Base-by-base conservation (phyloP, 345 rosid species). In the Salix udensis region DNA sequence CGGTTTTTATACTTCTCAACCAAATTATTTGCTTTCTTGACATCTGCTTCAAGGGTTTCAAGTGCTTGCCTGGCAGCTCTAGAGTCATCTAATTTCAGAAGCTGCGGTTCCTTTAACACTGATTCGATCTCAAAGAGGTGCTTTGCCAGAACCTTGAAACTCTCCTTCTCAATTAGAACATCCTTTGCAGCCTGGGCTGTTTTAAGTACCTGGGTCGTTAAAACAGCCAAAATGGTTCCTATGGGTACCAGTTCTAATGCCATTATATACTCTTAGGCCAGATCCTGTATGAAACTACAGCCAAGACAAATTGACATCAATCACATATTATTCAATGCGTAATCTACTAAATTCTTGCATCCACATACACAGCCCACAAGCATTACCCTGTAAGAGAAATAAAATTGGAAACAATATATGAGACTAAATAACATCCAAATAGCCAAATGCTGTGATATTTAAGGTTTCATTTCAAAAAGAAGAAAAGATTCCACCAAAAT, bases 161-260 rank as follows among this genome's bases (percentile, higher is more conserved):
- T 90, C 3, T 88, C 90, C 78, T 85, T 90, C 86, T 88, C 91
- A 15, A 87, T 69, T 2, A 90, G 53, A 71, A 90, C 78, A 81
- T 90, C 86, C 48, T 87, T 90, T 75, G 94, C 91, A 79, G 94
- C 91, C 73, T 86, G 88, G 42, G 94, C 94, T 69, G 94, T 90
- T 86, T 87, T 88, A 39, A 90, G 76, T 42, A 90, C 89, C 83
- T 90, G 90, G 67, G 78, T 82, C 62, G 88, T 83, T 60, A 90
- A 78, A 67, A 90, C 87, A 71, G 90, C 89, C 73, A 90, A 85
- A 68, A 86, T 80, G 28, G 94, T 88, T 65, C 91, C 94, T 24
- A 90, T 85, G 18, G 94, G 94, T 68, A 90, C n/a, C 26, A 90
- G 89, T 82, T 88, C 94, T 87, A 90, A 46, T 0, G 84, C 82